Base-by-base conservation (phyloP, 2,329 filamentous ascomycete genomes). In the Lithohypha guttulata region DNA sequence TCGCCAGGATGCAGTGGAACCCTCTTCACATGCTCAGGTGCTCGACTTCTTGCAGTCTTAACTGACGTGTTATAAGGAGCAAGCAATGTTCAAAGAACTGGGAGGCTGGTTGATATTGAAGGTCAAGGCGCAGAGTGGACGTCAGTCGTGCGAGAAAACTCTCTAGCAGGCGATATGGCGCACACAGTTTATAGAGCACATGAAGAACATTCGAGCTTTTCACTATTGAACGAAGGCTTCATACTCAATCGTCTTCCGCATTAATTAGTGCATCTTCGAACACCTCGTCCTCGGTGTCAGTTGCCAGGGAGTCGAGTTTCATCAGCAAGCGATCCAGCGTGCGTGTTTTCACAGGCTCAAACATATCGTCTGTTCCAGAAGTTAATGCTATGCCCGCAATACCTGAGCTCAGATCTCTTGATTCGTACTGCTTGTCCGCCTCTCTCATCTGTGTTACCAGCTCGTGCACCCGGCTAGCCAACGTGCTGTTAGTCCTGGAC, bases 261-360 rank as follows among this genome's bases (percentile, higher is more conserved):
- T 34, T 18, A 7, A 34, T 9, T 4, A 37, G 25, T 28, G 34
- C 34, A 37, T 27, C 34, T 28, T 27, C 34, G 18, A 37, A 28
- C 23, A 15, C 21, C 6, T 37, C 44, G 13, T 31, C 28, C 9
- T 45, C 43, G 8, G 34, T 42, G 17, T 32, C 44, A 9, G 37
- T 44, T 5, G 32, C 39, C 21, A 52, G 35, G 29, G 72, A 76
- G 49, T 94, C 86, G 51, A 95, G 64, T 65, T 94, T 94, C 84
- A 94, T 93, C 55, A 95, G 60, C 55, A 95, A 61, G 42, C 83
- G 70, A 62, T 94, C 85, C 31, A 95, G 76, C 1, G 85, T 83
- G 0, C 84, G 84, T 3, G 84, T 74, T 44, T 81, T 77, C 45
- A 75, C 71, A 1, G 84, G 81, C 20, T 79, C 69, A 56, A 94